Base-by-base conservation (phyloP, 148 eudicot genomes). In the Beta vulgaris region DNA sequence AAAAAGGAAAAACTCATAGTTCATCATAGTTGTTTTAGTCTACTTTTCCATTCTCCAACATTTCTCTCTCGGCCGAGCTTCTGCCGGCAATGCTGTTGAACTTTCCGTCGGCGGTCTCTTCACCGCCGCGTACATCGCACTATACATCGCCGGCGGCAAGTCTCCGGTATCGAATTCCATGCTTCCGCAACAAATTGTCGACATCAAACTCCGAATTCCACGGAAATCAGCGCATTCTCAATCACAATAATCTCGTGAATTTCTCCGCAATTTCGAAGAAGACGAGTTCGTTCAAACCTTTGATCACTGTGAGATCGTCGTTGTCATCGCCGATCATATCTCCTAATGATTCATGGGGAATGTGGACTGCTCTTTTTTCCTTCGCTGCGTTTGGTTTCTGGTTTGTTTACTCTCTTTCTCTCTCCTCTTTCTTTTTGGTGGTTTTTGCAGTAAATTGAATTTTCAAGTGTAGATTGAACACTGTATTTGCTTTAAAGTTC, bases 351-450 rank as follows among this genome's bases (percentile, higher is more conserved):
- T 89, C 88, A 14, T 94, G 98, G 97, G 97, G 97, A 37, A 84
- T 81, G 3, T 91, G 98, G 93, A 76, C 98, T 15, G 90, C 89
- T 79, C 97, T 94, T 69, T 88, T 91, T 71, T 83, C 92, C 72
- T 74, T 89, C 73, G 98, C 89, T 64, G 90, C 97, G 73, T 77
- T 90, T 75, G 91, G 97, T 51, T 79, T 91, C 83, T 94, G 97
- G 98, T 93, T 76, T 59, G 32, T 28, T 36, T 60, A 28, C 54
- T 15, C 49, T 62, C 65, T 61, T 32, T 32, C 8, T 36, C 63
- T 40, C 2, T 46, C 34, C 35, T 14, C 7, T 35, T 18, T 1
- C 14, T 12, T 3, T 59, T 59, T 16, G 2, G 21, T 4, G 21
- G 9, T 9, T 39, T 39, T 3, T 1, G 55, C 55, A 4, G 55